Evolutionary conservation across 441 rosid species (phyloP), one percentile per base, ranked within the genome.

Genomic region (Dalechampia spathulata): DNA sequence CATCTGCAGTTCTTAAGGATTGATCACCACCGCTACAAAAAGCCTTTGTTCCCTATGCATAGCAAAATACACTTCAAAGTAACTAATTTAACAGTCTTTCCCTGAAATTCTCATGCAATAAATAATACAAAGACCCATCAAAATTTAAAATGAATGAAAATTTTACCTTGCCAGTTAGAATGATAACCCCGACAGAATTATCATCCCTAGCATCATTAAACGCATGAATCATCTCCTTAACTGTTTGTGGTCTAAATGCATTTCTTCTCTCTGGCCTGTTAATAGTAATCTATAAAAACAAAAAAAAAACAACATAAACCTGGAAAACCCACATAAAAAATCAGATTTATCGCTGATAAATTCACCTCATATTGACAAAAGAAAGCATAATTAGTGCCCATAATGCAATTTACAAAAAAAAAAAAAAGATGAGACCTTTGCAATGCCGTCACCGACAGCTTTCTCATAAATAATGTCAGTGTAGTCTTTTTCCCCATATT

Each of bases 11-110:
- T 78, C 90, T 76, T 73, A 88, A 48, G 1, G 86, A 75, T 68
- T 86, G 98, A 53, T 91, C 96, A 27, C 98, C 96, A 17, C 98
- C 93, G 50, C 96, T 88, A 49, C 96, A 86, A 71, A 88, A 88
- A 28, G 98, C 98, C 55, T 82, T 64, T 15, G 86, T 87, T 68
- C 98, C 96, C 98, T 91, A 49, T n/a, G n/a, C n/a, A n/a, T 48
- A 67, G n/a, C 54, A 67, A 42, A 39, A 63, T 51, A 47, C 52
- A 7, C 16, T 25, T 38, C 38, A 42, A 4, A 42, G 19, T 13
- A 56, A 28, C 39, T 39, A 16, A 34, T 8, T n/a, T n/a, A n/a
- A n/a, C n/a, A n/a, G n/a, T n/a, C n/a, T n/a, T n/a, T n/a, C n/a
- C n/a, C n/a, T n/a, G n/a, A n/a, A n/a, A n/a, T n/a, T n/a, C n/a